Evolutionary conservation across 169 alveolate species (phyloP).

Genomic region (Blepharisma undulans): DNA sequence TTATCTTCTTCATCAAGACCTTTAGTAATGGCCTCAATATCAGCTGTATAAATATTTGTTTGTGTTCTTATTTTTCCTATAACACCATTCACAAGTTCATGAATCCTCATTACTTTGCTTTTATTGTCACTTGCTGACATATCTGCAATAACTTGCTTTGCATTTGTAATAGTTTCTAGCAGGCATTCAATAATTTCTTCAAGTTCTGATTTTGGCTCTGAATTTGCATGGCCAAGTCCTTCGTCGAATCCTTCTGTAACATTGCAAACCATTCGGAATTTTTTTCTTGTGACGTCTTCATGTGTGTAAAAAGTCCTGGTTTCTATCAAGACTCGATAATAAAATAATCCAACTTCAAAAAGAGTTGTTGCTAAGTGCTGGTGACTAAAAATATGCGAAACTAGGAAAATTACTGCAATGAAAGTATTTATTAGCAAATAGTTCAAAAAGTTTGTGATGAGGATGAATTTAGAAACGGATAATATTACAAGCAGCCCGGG

Average conservation of each 20-base stretch:
- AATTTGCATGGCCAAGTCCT: not conserved
- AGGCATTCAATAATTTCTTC: not conserved
- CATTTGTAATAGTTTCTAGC: not conserved
- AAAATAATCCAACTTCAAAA: not conserved
- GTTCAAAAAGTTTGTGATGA: not conserved
- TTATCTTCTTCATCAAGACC: not conserved
- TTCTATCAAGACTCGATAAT: not conserved
- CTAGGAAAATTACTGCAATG: not conserved
- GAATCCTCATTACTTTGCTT: not conserved
- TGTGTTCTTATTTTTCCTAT: not conserved
- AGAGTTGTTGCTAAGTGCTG: not conserved
- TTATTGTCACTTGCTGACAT: not conserved
- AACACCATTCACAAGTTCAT: not conserved
- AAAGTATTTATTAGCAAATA: not conserved
- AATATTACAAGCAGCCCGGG: not conserved
- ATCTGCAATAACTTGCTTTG: not conserved
- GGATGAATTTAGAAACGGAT: not conserved
- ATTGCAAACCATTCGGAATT: not conserved
- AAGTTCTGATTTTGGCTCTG: not conserved
- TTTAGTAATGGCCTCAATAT: not conserved
- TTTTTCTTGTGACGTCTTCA: not conserved
- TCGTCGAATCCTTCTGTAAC: not conserved
- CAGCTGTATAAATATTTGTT: not conserved
- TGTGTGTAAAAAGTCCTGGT: not conserved
- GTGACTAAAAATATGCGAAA: not conserved